These are phyloP conservation scores for Penicillium robsamsonii DNA, from an alignment of 495 filamentous ascomycete genomes.

Conservation along the genomic window DNA sequence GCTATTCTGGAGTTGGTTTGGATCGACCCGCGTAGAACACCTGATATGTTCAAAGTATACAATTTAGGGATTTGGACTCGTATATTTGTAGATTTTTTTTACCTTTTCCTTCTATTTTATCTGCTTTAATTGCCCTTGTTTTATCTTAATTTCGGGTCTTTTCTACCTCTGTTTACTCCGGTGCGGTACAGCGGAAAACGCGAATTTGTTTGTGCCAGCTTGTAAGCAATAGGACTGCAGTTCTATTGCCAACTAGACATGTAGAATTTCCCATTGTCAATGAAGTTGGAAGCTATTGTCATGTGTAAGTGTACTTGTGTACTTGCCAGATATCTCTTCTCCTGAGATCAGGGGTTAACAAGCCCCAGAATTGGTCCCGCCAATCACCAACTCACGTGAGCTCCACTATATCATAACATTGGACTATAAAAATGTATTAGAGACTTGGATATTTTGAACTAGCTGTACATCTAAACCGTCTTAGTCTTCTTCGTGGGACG, in stretches of 20 bases:
- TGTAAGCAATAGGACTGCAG: background rate
- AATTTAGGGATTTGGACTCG: background rate
- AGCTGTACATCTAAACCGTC: conserved; percentile 34
- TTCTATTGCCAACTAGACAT: background rate
- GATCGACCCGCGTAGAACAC: conserved; percentile 18
- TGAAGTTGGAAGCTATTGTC: background rate
- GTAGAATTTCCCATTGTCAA: background rate
- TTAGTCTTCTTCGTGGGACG: conserved; percentile 73
- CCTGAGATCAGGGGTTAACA: conserved; percentile 28
- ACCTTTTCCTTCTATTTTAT: background rate
- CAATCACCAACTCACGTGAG: conserved; percentile 22
- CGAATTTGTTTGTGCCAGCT: conserved; percentile 11
- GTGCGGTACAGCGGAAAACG: background rate
- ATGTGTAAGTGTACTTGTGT: background rate
- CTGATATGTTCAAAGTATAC: background rate
- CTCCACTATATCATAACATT: conserved; percentile 9
- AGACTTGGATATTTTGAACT: conserved; percentile 7
- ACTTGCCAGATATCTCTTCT: conserved; percentile 9
- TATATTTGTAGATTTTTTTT: background rate
- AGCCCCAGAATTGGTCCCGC: background rate
- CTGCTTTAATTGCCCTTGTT: background rate
- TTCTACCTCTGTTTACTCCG: background rate
- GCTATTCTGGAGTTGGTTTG: conserved; percentile 29
- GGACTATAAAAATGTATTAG: background rate
- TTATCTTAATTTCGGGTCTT: background rate